Evolutionary conservation across 306 rosid species (phyloP).

Genomic region (Cucumis hystrix): DNA sequence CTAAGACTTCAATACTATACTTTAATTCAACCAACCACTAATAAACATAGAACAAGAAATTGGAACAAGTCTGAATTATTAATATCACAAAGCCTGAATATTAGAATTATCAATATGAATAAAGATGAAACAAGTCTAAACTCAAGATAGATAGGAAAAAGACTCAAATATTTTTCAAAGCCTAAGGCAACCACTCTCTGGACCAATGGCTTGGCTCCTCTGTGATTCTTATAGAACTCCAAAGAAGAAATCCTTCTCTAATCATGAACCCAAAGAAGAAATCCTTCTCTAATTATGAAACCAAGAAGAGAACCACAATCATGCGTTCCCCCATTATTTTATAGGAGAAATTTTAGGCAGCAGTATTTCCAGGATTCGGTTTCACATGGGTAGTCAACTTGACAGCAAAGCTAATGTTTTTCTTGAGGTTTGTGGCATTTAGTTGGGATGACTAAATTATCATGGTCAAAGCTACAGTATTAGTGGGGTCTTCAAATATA

Average conservation of each 20-base stretch:
- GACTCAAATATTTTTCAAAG: no score
- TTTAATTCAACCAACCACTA: no score
- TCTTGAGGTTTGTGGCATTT: not conserved
- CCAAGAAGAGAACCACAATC: not conserved
- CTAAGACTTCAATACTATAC: no score
- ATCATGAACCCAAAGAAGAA: no score
- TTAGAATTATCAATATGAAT: no score
- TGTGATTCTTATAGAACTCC: not conserved
- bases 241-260: not conserved
- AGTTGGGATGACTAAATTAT: not conserved
- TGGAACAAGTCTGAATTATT: no score
- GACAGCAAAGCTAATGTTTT: not conserved
- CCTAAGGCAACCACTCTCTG: not conserved
- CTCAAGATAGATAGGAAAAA: no score
- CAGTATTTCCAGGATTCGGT: not conserved
- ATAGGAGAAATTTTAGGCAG: not conserved
- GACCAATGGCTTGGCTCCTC: not conserved
- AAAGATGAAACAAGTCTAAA: no score
- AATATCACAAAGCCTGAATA: no score
- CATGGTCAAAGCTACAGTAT: not conserved
- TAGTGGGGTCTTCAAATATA: no score
- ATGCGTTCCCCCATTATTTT: not conserved
- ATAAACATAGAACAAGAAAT: no score
- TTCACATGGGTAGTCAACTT: not conserved
- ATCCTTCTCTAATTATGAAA: not conserved